phyloP scores from a whole-genome alignment of 805 yeast genomes.

The Myxozyma monticola region DNA sequence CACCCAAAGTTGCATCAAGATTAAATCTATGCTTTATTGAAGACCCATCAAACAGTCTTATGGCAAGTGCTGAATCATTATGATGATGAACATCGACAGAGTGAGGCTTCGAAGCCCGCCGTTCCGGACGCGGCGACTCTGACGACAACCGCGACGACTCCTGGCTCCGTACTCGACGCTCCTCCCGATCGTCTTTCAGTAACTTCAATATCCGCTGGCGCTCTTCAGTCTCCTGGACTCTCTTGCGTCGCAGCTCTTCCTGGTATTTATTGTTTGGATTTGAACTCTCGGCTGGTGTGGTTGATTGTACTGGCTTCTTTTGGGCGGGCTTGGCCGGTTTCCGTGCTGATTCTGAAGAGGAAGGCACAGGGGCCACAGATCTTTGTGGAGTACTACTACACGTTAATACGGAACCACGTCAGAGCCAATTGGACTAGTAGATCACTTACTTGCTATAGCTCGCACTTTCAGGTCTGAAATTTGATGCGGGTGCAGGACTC shows the following conservation, averaged over 20 bases:
- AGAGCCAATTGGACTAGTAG: too few species aligned
- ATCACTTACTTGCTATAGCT: too few species aligned
- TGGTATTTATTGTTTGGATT: too few species aligned
- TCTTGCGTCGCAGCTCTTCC: constrained; percentile 43
- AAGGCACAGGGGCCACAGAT: too few species aligned
- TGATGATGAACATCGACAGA: constrained; percentile 17
- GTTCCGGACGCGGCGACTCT: constrained; percentile 8
- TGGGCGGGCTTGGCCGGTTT: too few species aligned
- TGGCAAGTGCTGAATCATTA: constrained; percentile 48
- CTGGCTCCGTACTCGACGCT: constrained; percentile 40
- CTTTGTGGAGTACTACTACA: too few species aligned
- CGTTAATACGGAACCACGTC: too few species aligned
- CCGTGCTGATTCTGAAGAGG: too few species aligned
- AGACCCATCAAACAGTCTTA: constrained; percentile 68
- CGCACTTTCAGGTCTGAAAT: too few species aligned
- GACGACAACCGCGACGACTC: constrained; percentile 23
- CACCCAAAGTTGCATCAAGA: constrained; percentile 48
- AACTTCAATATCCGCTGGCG: constrained; percentile 55
- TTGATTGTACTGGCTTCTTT: too few species aligned
- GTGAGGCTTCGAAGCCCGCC: not conserved
- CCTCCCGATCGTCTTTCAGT: constrained; percentile 54
- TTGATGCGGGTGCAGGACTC: too few species aligned
- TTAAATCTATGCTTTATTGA: constrained; percentile 54
- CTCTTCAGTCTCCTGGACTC: constrained; percentile 48
- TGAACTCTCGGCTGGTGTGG: too few species aligned